A percentile compares a stretch with the other conserved stretches of the same genome.
phyloP scores from a whole-genome alignment of 768 basidiomycete genomes.

The Obba rivulosa region DNA sequence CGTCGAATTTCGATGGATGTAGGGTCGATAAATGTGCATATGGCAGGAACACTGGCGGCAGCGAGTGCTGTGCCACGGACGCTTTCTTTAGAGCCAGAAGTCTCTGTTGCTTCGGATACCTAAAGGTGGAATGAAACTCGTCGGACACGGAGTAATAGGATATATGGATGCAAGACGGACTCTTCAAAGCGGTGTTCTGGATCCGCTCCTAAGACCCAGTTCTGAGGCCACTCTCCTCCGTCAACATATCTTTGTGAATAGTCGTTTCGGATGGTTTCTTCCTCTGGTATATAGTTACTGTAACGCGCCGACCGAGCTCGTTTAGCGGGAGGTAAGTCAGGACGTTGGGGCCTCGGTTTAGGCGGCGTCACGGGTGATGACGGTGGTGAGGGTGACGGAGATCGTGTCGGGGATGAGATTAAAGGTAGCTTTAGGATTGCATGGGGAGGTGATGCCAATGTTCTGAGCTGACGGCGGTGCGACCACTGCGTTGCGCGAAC shows the following conservation, averaged over 20 bases:
- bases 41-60: slow-evolving; percentile 70
- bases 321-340: slow-evolving; percentile 64
- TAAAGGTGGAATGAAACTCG: slow-evolving; percentile 23
- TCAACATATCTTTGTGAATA: slow-evolving; percentile 89
- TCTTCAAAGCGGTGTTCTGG: slow-evolving; percentile 90
- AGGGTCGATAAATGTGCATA: slow-evolving; percentile 51
- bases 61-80: slow-evolving; percentile 63
- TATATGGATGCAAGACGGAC: slow-evolving; percentile 44
- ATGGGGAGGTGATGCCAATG: slow-evolving; percentile 48
- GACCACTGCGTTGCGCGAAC: slow-evolving; percentile 51
- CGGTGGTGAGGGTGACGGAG: slow-evolving; percentile 44
- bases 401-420: slow-evolving; percentile 51
- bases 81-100: slow-evolving; percentile 79
- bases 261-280: slow-evolving; percentile 96
- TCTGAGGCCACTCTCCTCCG: slow-evolving; percentile 89
- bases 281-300: slow-evolving; percentile 81
- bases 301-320: slow-evolving; percentile 67
- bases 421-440: slow-evolving; percentile 53
- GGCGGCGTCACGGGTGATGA: slow-evolving; percentile 35
- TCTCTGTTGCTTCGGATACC: slow-evolving; percentile 92
- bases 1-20: slow-evolving; percentile 76
- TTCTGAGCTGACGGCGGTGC: slow-evolving; percentile 51
- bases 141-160: background rate
- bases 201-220: slow-evolving; percentile 87
- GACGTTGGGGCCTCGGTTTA: slow-evolving; percentile 35